Evolutionary conservation across 257 asterid species (phyloP), one percentile per base, ranked within the genome.

Genomic region (Nicotiana benthamiana): DNA sequence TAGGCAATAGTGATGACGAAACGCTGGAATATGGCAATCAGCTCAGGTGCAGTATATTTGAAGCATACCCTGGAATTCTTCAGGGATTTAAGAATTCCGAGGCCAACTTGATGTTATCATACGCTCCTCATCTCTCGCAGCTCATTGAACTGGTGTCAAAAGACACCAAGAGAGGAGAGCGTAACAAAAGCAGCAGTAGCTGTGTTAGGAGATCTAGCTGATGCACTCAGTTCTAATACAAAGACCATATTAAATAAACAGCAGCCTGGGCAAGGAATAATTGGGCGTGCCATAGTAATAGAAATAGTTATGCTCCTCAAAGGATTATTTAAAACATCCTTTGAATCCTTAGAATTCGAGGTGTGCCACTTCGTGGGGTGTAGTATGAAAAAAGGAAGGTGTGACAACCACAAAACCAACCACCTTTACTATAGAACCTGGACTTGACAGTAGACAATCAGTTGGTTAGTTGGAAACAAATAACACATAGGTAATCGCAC

Each of bases 241-340:
- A 90, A 88, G 88, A 59, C 67, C 72, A 56, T 94, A 82, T 89
- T 89, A 93, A 92, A 77, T 93, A 92, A 86, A 91, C 95, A 26
- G 98, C 98, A 66, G 81, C 83, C 6, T 94, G 98, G 98, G 82
- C 97, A 92, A 83, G 97, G 94, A 83, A 90, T 91, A 94, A 90
- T 94, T 63, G 92, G 90, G 28, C 97, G 92, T 0, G 92, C 90
- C 63, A n/a, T n/a, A n/a, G n/a, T n/a, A n/a, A n/a, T n/a, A n/a
- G n/a, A n/a, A n/a, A n/a, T n/a, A n/a, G n/a, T n/a, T n/a, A n/a
- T n/a, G n/a, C n/a, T n/a, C n/a, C n/a, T n/a, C n/a, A n/a, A n/a
- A n/a, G n/a, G n/a, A n/a, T n/a, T n/a, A n/a, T n/a, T n/a, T n/a
- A n/a, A n/a, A n/a, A n/a, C n/a, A n/a, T n/a, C n/a, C n/a, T n/a